Conservation (phyloP, 148 eudicot species). For the Chenopodium suecicum region DNA sequence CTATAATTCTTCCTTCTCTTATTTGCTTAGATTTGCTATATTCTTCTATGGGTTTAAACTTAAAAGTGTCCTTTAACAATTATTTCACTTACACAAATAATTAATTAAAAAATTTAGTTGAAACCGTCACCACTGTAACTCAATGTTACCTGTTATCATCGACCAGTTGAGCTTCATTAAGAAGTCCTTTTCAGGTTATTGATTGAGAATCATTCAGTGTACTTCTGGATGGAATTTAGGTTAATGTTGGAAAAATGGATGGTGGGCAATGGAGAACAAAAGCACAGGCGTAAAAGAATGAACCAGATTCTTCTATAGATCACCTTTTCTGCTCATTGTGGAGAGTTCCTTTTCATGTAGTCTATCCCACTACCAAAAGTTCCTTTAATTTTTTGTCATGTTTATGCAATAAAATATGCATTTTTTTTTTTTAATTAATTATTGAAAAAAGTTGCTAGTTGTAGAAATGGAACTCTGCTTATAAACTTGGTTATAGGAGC, state of each 20-base stretch:
- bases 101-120: neutral
- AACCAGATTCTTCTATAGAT: constrained; percentile 31
- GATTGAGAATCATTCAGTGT: neutral
- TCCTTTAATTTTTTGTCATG: constrained; percentile 27
- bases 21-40: no score
- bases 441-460: neutral
- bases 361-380: constrained; percentile 34
- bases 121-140: neutral
- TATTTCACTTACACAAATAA: neutral
- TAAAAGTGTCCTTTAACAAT: neutral
- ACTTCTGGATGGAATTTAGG: constrained; percentile 9
- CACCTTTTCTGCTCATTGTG: constrained; percentile 27
- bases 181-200: neutral
- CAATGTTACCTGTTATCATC: neutral
- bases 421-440: neutral
- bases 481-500: constrained; percentile 10
- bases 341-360: constrained; percentile 26
- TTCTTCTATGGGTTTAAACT: no score
- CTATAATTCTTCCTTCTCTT: neutral
- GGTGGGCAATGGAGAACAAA: constrained; percentile 28
- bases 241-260: constrained; percentile 19
- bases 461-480: constrained; percentile 6
- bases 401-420: constrained; percentile 15
- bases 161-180: neutral
- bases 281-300: constrained; percentile 26